A percentile compares a stretch with the other conserved stretches of the same genome.
Evolutionary conservation across 108 stramenopile species (phyloP).

Genomic region (Cyclotella choctawhatcheeana): DNA sequence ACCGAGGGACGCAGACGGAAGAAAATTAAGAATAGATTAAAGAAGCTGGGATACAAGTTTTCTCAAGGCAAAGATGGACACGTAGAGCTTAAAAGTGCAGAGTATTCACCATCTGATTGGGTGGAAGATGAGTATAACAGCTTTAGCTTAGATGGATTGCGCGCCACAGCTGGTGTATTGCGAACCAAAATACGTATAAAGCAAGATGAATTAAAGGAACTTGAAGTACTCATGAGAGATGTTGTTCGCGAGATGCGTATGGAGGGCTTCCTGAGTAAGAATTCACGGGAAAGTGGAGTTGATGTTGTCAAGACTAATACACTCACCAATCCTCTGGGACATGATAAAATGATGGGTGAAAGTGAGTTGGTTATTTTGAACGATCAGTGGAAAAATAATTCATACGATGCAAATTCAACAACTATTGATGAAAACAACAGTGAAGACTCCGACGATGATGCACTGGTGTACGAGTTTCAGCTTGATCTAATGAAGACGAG

Average conservation of each 20-base stretch:
- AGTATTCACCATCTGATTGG: neutral
- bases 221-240: conserved; percentile 30
- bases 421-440: neutral
- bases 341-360: conserved; percentile 21
- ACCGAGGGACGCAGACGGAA: conserved; percentile 22
- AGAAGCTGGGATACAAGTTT: conserved; percentile 3
- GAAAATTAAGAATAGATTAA: conserved; percentile 22
- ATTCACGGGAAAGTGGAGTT: neutral
- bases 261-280: conserved; percentile 11
- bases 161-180: conserved; percentile 60
- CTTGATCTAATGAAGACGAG: conserved; percentile 57
- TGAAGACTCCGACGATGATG: conserved; percentile 15
- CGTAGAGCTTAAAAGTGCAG: neutral
- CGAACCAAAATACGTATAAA: conserved; percentile 46
- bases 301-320: neutral
- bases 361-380: conserved; percentile 26
- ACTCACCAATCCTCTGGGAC: neutral
- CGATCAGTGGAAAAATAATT: conserved; percentile 37
- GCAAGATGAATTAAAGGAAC: conserved; percentile 21
- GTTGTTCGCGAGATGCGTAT: conserved; percentile 19
- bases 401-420: neutral
- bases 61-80: neutral
- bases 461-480: conserved; percentile 34
- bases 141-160: conserved; percentile 44
- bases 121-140: conserved; percentile 7